phyloP scores from a whole-genome alignment of 148 eudicot species.

The Spergularia marina region DNA sequence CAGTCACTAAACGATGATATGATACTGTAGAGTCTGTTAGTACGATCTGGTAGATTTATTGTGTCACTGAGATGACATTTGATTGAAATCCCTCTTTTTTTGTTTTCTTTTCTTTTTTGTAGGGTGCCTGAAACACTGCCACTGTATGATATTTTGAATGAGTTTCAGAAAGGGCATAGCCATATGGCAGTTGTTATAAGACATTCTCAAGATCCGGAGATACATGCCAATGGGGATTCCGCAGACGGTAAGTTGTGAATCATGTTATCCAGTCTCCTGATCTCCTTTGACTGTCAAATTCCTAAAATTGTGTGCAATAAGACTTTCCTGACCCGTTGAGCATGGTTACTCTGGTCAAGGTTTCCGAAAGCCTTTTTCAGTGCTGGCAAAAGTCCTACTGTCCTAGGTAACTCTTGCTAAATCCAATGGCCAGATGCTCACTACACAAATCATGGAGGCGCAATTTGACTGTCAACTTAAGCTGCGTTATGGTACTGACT shows the following conservation, averaged over 20 bases:
- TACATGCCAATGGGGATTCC: constrained; percentile 32
- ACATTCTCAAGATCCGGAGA: constrained; percentile 39
- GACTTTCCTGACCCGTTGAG: neutral
- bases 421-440: neutral
- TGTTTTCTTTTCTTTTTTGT: neutral
- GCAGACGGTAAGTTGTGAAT: constrained; percentile 35
- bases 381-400: neutral
- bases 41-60: neutral
- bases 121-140: constrained; percentile 88
- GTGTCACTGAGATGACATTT: neutral
- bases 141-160: constrained; percentile 87
- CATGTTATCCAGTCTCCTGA: neutral
- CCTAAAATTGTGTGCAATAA: neutral
- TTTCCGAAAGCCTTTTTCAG: neutral
- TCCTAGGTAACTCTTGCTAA: neutral
- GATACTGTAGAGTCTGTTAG: neutral
- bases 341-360: neutral
- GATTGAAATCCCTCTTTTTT: neutral
- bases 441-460: neutral
- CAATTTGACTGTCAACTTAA: neutral
- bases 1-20: neutral
- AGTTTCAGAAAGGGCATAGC: constrained; percentile 96
- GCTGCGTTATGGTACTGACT: neutral
- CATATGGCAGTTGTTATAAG: constrained; percentile 94
- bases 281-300: neutral